These are phyloP conservation scores for Paecilomyces sp. DNA, from an alignment of 2,329 filamentous ascomycete species.

Conservation along the genomic window DNA sequence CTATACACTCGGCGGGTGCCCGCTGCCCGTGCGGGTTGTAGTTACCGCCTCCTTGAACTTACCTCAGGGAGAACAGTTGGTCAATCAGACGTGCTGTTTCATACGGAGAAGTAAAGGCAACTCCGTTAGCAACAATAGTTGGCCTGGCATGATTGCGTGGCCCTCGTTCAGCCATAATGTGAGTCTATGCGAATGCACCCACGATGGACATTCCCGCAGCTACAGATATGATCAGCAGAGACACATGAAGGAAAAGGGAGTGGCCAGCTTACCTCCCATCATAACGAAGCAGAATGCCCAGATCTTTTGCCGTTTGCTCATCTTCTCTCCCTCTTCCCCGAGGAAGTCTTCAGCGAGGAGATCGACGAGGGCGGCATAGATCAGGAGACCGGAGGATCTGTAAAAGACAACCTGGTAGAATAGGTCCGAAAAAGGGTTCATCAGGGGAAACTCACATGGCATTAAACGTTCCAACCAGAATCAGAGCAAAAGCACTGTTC, in stretches of 20 bases:
- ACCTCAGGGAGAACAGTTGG: too few relatives aligned
- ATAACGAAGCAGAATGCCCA: conserved; percentile 47
- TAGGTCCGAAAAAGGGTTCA: background rate
- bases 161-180: background rate
- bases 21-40: too few relatives aligned
- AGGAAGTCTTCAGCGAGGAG: conserved; percentile 60
- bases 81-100: too few relatives aligned
- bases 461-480: conserved; percentile 60
- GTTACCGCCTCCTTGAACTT: too few relatives aligned
- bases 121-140: background rate
- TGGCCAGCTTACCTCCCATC: conserved; percentile 40
- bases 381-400: conserved; percentile 52
- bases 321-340: conserved; percentile 47
- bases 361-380: conserved; percentile 58
- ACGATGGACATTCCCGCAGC: conserved; percentile 43
- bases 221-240: conserved; percentile 10
- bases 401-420: conserved; percentile 9
- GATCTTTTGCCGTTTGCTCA: conserved; percentile 49
- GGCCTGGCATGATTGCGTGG: too few relatives aligned
- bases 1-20: too few relatives aligned
- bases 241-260: background rate
- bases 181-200: conserved; percentile 37
- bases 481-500: conserved; percentile 55
- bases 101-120: too few relatives aligned
- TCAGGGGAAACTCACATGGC: conserved; percentile 46